These are phyloP conservation scores for Vicia villosa DNA, from an alignment of 306 rosid species.

Conservation along the genomic window DNA sequence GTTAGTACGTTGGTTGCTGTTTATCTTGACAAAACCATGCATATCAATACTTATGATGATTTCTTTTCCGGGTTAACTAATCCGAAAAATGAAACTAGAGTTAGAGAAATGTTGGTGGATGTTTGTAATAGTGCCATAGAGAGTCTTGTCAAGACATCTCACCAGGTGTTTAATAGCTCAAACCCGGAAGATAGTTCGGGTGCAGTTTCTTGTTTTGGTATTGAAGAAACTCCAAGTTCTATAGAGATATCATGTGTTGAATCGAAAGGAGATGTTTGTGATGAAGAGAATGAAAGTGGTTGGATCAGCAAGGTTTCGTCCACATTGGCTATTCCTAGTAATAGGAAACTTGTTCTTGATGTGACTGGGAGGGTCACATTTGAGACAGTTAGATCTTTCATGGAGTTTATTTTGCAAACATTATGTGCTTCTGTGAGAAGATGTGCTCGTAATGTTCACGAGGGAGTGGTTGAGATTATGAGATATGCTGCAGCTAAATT, in stretches of 20 bases:
- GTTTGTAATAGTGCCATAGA: constrained; percentile 73
- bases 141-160: constrained; percentile 75
- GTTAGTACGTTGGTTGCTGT: constrained; percentile 77
- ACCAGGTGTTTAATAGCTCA: constrained; percentile 61
- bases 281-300: constrained; percentile 39
- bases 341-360: constrained; percentile 62
- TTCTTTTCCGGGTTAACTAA: constrained; percentile 79
- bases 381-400: constrained; percentile 71
- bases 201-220: constrained; percentile 27
- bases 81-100: constrained; percentile 62
- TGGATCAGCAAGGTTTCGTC: constrained; percentile 59
- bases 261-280: constrained; percentile 15
- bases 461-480: constrained; percentile 57
- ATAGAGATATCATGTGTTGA: constrained; percentile 22
- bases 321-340: constrained; percentile 65
- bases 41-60: constrained; percentile 70
- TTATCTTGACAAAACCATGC: constrained; percentile 86
- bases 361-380: constrained; percentile 67
- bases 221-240: constrained; percentile 31
- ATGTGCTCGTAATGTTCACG: constrained; percentile 47
- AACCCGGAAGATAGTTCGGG: constrained; percentile 31
- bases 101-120: constrained; percentile 61
- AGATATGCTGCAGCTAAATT: constrained; percentile 61
- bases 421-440: constrained; percentile 49
- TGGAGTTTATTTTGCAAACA: constrained; percentile 61